These are phyloP conservation scores for Paracamarosporium sp. DNA, from an alignment of 2,329 filamentous ascomycete genomes.

Conservation along the genomic window DNA sequence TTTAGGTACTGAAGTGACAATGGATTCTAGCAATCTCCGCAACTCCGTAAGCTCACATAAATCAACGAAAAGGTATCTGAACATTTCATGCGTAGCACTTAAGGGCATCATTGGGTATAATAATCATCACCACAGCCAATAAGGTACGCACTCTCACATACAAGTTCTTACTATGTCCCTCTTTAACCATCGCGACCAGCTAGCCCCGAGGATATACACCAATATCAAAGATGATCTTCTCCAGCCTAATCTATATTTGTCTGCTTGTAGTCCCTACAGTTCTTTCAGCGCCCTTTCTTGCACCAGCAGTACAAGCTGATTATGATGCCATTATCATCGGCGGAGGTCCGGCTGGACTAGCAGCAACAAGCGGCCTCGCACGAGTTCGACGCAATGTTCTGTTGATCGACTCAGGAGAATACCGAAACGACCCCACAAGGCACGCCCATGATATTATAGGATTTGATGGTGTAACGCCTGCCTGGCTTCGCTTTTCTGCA, in stretches of 20 bases:
- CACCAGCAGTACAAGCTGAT: slow-evolving; percentile 20
- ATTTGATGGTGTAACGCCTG: slow-evolving; percentile 6
- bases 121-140: not conserved
- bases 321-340: slow-evolving; percentile 5
- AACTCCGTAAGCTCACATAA: not conserved
- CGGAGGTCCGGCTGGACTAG: slow-evolving; percentile 2
- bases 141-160: too few relatives aligned
- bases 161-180: not conserved
- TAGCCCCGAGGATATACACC: too few relatives aligned
- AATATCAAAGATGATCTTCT: not conserved
- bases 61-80: not conserved
- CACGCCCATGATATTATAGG: slow-evolving; percentile 3
- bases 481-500: slow-evolving; percentile 3
- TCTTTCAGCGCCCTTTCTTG: not conserved
- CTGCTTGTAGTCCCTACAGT: not conserved
- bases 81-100: not conserved
- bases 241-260: not conserved
- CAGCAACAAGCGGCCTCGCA: slow-evolving; percentile 3
- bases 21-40: not conserved
- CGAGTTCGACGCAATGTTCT: slow-evolving; percentile 6
- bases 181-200: not conserved
- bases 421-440: slow-evolving; percentile 4
- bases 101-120: not conserved
- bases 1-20: not conserved
- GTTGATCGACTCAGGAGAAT: slow-evolving; percentile 1